Evolutionary conservation across 2,329 filamentous ascomycete species (phyloP), one percentile per base, ranked within the genome.

Genomic region (Penicillium brevicompactum): DNA sequence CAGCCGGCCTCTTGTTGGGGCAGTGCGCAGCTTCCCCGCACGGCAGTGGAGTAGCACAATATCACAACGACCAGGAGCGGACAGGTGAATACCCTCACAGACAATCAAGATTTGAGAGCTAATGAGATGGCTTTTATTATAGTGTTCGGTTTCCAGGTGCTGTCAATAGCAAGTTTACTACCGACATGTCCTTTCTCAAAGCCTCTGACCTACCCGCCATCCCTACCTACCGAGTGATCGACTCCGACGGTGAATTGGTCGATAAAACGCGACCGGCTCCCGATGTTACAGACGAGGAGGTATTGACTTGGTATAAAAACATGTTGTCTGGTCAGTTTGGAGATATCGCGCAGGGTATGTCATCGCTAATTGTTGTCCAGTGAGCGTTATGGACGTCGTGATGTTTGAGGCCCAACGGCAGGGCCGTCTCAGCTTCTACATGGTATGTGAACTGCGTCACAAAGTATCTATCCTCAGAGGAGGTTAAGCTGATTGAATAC

Each of bases 401-500:
- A 97, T 97, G 92, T 97, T 96, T 69, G 94, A 99, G 69, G 92
- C 94, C 0, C 94, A 99, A 76, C 83, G 94, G 44, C 94, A 99
- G 75, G 92, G 92, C n/a, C 86, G 91, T 18, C 77, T 96, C 53
- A 92, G 88, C 73, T 99, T 99, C 76, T 99, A 99, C 76, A 97
- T 99, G 90, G 93, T 93, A 68, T 6, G 55, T 58, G 51, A 31
- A 46, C 61, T 31, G 8, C 0, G 0, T 11, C 0, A 5, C 16
- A 4, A 5, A 3, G 21, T 21, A 2, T 44, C 24, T 4, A 14
- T n/a, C n/a, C n/a, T n/a, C n/a, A n/a, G n/a, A n/a, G n/a, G n/a
- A n/a, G n/a, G n/a, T n/a, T n/a, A n/a, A n/a, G n/a, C 31, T 47
- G 3, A 21, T 38, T 2, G n/a, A 4, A 3, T 44, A n/a, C 21